Evolutionary conservation across 768 basidiomycete species (phyloP).

Genomic region (Boletus pseudo-olivaceus): DNA sequence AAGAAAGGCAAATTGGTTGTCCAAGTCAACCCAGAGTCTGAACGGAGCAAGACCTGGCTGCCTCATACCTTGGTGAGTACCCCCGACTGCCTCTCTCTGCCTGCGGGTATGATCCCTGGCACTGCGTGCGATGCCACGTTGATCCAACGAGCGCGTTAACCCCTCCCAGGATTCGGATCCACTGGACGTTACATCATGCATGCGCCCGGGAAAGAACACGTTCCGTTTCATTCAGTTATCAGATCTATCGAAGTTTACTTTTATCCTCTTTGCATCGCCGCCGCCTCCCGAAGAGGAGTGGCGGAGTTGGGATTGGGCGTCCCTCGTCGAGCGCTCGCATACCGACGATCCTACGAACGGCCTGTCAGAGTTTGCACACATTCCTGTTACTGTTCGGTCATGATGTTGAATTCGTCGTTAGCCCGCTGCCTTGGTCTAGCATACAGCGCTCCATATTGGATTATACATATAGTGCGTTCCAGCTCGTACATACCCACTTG

Average conservation of each 20-base stretch:
- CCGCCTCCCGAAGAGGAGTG: slow-evolving; percentile 20
- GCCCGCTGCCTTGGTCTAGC: too few species aligned
- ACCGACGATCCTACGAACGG: neutral
- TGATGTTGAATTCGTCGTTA: slow-evolving; percentile 1
- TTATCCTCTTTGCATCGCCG: slow-evolving; percentile 42
- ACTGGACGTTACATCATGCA: slow-evolving; percentile 39
- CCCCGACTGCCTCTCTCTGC: neutral
- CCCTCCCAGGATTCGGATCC: slow-evolving; percentile 28
- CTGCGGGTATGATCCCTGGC: neutral
- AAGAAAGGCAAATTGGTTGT: slow-evolving; percentile 42
- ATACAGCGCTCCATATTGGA: neutral
- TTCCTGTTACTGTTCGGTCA: slow-evolving; percentile 18
- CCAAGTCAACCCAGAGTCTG: slow-evolving; percentile 39
- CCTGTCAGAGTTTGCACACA: slow-evolving; percentile 19
- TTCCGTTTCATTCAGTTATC: slow-evolving; percentile 51
- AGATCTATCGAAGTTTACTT: slow-evolving; percentile 39
- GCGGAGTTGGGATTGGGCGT: slow-evolving; percentile 25
- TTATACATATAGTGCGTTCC: neutral
- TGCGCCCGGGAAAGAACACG: slow-evolving; percentile 44
- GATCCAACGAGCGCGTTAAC: neutral
- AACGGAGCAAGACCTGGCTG: slow-evolving; percentile 38
- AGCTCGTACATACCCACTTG: neutral
- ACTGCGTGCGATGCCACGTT: neutral
- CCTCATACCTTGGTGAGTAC: slow-evolving; percentile 41
- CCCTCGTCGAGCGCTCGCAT: neutral